phyloP scores from a whole-genome alignment of 1,139 yeast genomes.

The Diutina catenulata region DNA sequence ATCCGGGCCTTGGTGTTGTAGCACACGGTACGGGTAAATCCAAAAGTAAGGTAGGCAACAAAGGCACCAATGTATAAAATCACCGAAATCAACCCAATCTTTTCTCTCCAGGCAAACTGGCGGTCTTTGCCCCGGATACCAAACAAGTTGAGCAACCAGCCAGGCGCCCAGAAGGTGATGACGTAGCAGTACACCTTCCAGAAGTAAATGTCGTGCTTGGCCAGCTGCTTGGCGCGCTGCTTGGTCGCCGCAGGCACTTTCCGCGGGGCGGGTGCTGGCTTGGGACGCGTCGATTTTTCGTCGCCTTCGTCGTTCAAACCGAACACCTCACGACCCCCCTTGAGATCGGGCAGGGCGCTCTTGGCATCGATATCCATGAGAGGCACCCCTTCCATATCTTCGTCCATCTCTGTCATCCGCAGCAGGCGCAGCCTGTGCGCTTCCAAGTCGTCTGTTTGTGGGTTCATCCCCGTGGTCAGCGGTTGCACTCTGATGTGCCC shows the following conservation, averaged over 20 bases:
- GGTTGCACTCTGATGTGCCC: constrained; percentile 56
- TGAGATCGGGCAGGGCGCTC: constrained; percentile 8
- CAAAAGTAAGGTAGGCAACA: constrained; percentile 82
- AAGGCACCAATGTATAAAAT: constrained; percentile 65
- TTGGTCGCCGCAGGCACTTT: constrained; percentile 6
- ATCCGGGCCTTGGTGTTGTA: constrained; percentile 19
- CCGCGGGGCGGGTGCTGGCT: constrained; percentile 9
- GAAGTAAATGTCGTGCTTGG: constrained; percentile 30
- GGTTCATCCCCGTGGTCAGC: constrained; percentile 66
- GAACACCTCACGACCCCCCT: constrained; percentile 39
- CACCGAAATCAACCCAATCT: constrained; percentile 70
- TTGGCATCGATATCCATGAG: constrained; percentile 24
- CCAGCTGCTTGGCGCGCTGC: constrained; percentile 8
- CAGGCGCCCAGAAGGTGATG: constrained; percentile 88
- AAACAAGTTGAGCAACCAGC: constrained; percentile 54
- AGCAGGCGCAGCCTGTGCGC: background rate
- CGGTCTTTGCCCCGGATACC: constrained; percentile 74
- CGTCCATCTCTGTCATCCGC: constrained; percentile 8
- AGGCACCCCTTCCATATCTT: constrained; percentile 33
- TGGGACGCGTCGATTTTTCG: background rate
- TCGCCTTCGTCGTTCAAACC: constrained; percentile 49
- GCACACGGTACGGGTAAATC: constrained; percentile 83
- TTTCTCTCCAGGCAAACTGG: constrained; percentile 96
- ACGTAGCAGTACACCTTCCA: constrained; percentile 78
- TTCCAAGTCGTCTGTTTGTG: constrained; percentile 14